Evolutionary conservation across 257 asterid genomes (phyloP), one percentile per base, ranked within the genome.

Genomic region (Solanum arcanum): DNA sequence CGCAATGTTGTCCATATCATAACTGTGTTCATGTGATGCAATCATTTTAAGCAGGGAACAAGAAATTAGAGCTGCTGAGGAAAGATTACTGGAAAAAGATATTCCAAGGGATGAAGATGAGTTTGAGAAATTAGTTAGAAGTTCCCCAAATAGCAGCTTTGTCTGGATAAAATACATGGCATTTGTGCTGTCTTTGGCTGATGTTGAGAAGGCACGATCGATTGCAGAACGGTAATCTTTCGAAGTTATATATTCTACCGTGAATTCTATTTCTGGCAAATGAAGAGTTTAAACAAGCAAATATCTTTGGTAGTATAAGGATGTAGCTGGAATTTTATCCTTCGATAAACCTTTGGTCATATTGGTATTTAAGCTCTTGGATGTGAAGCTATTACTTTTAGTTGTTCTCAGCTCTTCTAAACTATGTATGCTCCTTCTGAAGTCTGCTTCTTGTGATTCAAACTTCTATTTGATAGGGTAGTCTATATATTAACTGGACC

Each of bases 151-250:
- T 86, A 95, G 97, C 91, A 96, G 99, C 92, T 93, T 92, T 92
- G 89, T 93, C 86, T 96, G 99, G 99, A 95, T 96, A 84, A 95
- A 96, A 85, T 97, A 95, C 93, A 97, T 97, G 99, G 98, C 93
- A 35, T 92, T 89, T 86, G 92, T 96, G 98, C 93, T 97, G 76
- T 89, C 96, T 87, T 80, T 96, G 93, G 94, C 98, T 70, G 98
- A 97, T 88, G 89, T 96, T 49, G 99, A 96, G 87, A 94, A 94
- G 90, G 98, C 99, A 74, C 96, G 99, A 77, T 92, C 95, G 62
- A 90, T 96, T 90, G 99, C 99, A 81, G 98, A 97, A 93, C 95
- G 97, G 98, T 97, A 90, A 42, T 82, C 78, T 69, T 75, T 69
- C 69, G n/a, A 70, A 39, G 42, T 52, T 39, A 39, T 59, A n/a